Evolutionary conservation across 2,329 filamentous ascomycete species (phyloP).

Genomic region (Capronia epimyces): DNA sequence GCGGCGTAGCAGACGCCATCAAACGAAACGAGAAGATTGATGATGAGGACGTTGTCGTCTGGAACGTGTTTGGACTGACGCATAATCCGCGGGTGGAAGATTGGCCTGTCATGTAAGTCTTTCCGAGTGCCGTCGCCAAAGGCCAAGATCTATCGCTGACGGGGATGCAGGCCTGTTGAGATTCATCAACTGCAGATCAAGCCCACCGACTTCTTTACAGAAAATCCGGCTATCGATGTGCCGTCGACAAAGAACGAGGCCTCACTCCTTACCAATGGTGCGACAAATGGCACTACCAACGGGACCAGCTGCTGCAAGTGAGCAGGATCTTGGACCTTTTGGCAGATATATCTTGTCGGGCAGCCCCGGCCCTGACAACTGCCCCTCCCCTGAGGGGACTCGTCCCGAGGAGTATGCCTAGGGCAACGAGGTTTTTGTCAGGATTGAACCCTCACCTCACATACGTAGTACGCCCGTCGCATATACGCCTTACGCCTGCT

Average conservation of each 20-base stretch:
- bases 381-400: too few species aligned
- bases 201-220: constrained; percentile 51
- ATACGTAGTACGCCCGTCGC: too few species aligned
- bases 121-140: too few species aligned
- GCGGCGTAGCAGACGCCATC: constrained; percentile 43
- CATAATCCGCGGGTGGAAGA: constrained; percentile 50
- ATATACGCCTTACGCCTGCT: too few species aligned
- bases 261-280: constrained; percentile 27
- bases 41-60: constrained; percentile 47
- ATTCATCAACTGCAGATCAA: constrained; percentile 46
- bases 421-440: too few species aligned
- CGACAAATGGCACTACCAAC: constrained; percentile 12
- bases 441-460: too few species aligned
- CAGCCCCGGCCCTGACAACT: too few species aligned
- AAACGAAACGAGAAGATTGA: constrained; percentile 40
- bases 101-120: constrained; percentile 47
- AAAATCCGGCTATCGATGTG: constrained; percentile 51
- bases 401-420: too few species aligned
- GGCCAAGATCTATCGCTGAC: constrained; percentile 53
- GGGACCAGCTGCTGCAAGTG: constrained; percentile 10
- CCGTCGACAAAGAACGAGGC: constrained; percentile 38
- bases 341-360: too few species aligned
- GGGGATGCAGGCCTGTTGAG: constrained; percentile 37
- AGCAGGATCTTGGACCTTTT: not conserved
- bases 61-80: constrained; percentile 48